phyloP scores from a whole-genome alignment of 2,329 filamentous ascomycete species.

The Fusarium sp. region DNA sequence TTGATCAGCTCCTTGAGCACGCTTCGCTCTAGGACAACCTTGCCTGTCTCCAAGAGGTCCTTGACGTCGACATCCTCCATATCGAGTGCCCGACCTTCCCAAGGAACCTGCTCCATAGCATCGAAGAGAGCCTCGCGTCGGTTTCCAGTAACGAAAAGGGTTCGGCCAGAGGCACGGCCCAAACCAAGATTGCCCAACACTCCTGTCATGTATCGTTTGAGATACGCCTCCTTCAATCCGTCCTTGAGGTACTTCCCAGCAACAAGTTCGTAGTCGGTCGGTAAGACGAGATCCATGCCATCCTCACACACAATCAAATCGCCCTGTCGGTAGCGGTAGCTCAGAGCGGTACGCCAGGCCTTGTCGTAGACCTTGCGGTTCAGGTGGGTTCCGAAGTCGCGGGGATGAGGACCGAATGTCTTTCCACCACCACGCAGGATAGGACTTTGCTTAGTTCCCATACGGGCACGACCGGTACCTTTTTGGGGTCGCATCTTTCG shows the following conservation, averaged over 20 bases:
- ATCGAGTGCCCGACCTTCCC: conserved; percentile 76
- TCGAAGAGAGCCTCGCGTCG: conserved; percentile 72
- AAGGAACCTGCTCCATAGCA: conserved; percentile 71
- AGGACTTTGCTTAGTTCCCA: conserved; percentile 84
- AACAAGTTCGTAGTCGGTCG: conserved; percentile 61
- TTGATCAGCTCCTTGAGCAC: conserved; percentile 81
- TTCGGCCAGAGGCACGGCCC: conserved; percentile 74
- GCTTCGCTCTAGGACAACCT: conserved; percentile 85
- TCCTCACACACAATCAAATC: conserved; percentile 89
- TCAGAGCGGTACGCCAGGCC: conserved; percentile 93
- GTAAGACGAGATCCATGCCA: conserved; percentile 74
- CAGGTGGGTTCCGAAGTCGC: conserved; percentile 88
- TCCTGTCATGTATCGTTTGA: conserved; percentile 71
- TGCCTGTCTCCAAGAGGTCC: conserved; percentile 85
- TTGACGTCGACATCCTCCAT: conserved; percentile 93
- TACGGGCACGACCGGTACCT: conserved; percentile 82
- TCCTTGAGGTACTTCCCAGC: conserved; percentile 58
- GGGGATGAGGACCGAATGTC: conserved; percentile 86
- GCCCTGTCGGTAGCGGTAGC: conserved; percentile 87
- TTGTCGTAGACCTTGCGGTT: conserved; percentile 93
- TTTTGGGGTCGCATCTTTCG: conserved; percentile 89
- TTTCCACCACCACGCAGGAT: conserved; percentile 88
- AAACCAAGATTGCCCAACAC: conserved; percentile 78
- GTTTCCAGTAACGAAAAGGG: conserved; percentile 77
- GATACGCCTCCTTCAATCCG: conserved; percentile 66